Evolutionary conservation across 257 asterid species (phyloP), one percentile per base, ranked within the genome.

Genomic region (Solanum chiquidenum): DNA sequence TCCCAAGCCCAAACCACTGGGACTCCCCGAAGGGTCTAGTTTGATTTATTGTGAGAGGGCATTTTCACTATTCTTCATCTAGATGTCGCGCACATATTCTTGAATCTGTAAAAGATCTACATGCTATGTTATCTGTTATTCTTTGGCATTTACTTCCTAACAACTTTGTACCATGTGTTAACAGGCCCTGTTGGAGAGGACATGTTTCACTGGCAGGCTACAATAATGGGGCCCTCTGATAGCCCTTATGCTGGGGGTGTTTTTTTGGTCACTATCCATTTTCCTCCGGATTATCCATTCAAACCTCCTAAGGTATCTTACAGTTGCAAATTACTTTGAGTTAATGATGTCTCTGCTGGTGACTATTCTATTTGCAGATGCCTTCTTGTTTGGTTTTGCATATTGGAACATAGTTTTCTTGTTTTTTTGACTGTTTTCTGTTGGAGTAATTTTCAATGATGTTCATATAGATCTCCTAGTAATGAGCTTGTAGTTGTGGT

Each of bases 181-280:
- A 49, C 71, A 82, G 86, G 86, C 9, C 86, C 86, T 52, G 86
- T 82, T 52, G 86, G 86, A 82, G 86, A 82, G 86, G 86, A 82
- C 86, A 82, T 82, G 86, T 82, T 82, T 82, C 86, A 82, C 69
- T 82, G 86, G 86, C 86, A 82, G 71, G 86, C 86, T 82, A 82
- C 86, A 31, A 82, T 82, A 82, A 82, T 82, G 86, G 86, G 86
- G 3, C 86, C 86, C 31, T 52, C 86, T 49, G 86, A 82, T 52
- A 82, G 86, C 69, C 86, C 86, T 82, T 82, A 82, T 4, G 86
- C 86, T 49, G 86, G 86, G 71, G 86, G 86, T 31, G 86, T 82
- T 29, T 82, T 82, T 82, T 52, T 82, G 62, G 86, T 82, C 31
- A 82, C 44, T 5, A 82, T 82, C 44, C 86, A 82, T 31, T 82